Conservation (phyloP, 2,329 filamentous ascomycete species). For the Calonectria leucothoes region DNA sequence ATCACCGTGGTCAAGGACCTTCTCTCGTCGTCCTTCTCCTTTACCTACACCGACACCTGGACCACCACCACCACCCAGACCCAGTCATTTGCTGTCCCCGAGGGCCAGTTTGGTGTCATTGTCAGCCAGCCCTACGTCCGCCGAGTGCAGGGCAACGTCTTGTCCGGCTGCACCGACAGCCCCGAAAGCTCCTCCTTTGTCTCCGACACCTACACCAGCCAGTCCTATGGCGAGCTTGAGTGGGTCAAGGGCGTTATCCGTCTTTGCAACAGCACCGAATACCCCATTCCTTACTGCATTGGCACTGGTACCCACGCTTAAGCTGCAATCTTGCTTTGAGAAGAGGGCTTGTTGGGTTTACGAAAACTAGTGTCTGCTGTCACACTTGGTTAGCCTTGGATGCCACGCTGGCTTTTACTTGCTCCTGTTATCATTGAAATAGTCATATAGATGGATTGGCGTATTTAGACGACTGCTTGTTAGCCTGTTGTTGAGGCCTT, state of each 20-base stretch:
- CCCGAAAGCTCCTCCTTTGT: constrained; percentile 23
- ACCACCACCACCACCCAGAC: constrained; percentile 30
- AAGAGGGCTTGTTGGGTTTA: background rate
- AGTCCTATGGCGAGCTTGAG: constrained; percentile 30
- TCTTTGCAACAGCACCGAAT: constrained; percentile 34
- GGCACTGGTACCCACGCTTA: constrained; percentile 28
- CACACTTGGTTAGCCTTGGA: background rate
- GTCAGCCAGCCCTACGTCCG: constrained; percentile 39
- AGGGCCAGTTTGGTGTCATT: constrained; percentile 31
- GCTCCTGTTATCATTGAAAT: background rate
- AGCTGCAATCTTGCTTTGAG: background rate
- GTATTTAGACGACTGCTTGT: background rate
- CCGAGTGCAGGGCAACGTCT: constrained; percentile 29
- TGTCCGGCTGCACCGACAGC: constrained; percentile 30
- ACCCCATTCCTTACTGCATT: constrained; percentile 36
- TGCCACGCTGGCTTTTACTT: background rate
- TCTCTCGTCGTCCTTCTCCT: constrained; percentile 18
- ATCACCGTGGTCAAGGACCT: constrained; percentile 20
- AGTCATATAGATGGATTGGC: constrained; percentile 1
- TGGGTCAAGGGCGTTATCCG: constrained; percentile 40
- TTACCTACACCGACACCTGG: constrained; percentile 31
- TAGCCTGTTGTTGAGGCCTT: background rate
- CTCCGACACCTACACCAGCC: constrained; percentile 30
- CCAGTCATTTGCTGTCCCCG: constrained; percentile 27
- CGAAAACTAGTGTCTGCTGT: background rate